Evolutionary conservation across 1,284 basidiomycete species (phyloP).

Genomic region (Marasmius oreades): DNA sequence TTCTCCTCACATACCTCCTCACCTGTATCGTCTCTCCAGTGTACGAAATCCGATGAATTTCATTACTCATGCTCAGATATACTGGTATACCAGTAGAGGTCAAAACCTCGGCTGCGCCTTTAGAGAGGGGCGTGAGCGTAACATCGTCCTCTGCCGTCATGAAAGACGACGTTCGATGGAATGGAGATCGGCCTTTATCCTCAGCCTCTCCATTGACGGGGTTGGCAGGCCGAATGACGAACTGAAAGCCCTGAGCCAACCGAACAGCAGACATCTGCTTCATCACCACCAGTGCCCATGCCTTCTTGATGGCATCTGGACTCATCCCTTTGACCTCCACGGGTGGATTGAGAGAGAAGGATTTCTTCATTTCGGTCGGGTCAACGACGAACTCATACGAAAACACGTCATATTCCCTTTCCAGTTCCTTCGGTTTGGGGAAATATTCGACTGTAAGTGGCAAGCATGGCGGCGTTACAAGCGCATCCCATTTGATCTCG

Average conservation of each 20-base stretch:
- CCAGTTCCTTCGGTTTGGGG: constrained; percentile 73
- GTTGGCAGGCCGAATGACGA: constrained; percentile 58
- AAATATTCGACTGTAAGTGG: constrained; percentile 93
- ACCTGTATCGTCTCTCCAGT: constrained; percentile 87
- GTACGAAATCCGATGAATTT: constrained; percentile 91
- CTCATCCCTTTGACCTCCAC: constrained; percentile 34
- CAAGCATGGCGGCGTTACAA: constrained; percentile 82
- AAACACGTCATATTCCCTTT: constrained; percentile 77
- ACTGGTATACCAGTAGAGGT: constrained; percentile 70
- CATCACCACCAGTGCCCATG: constrained; percentile 85
- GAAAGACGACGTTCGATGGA: constrained; percentile 55
- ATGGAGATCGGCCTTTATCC: constrained; percentile 22
- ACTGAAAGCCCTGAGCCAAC: constrained; percentile 95
- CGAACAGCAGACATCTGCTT: constrained; percentile 92
- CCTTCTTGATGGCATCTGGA: constrained; percentile 55
- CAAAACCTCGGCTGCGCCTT: constrained; percentile 72
- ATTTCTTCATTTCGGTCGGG: constrained; percentile 65
- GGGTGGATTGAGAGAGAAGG: constrained; percentile 75
- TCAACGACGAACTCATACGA: constrained; percentile 80
- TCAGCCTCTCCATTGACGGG: constrained; percentile 23
- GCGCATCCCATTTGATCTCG: constrained; percentile 90
- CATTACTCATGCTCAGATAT: constrained; percentile 92
- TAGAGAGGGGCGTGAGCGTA: constrained; percentile 42
- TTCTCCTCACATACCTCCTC: constrained; percentile 79
- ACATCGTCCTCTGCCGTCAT: constrained; percentile 48